phyloP scores from a whole-genome alignment of 768 basidiomycete species.

The Phaffia tasmanica region DNA sequence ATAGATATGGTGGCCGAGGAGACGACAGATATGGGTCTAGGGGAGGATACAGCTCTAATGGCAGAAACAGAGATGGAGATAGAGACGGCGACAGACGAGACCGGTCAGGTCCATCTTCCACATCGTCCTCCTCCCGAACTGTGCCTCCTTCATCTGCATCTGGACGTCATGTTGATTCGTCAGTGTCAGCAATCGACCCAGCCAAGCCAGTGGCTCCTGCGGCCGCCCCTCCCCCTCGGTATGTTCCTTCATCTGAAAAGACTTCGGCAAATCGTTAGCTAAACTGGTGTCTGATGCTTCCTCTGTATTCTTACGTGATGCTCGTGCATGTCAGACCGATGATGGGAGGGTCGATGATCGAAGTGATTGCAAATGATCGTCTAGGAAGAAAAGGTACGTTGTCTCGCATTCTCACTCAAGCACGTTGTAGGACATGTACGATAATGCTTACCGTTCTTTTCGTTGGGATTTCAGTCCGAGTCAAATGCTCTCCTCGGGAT shows the following conservation, averaged over 20 bases:
- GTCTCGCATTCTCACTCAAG: neutral
- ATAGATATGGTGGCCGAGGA: slow-evolving; percentile 27
- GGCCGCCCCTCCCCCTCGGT: slow-evolving; percentile 5
- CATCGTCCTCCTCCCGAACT: slow-evolving; percentile 9
- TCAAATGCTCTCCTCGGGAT: slow-evolving; percentile 83
- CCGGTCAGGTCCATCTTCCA: neutral
- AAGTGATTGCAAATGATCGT: slow-evolving; percentile 94
- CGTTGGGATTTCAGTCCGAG: slow-evolving; percentile 54
- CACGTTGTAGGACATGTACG: neutral
- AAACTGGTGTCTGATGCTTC: slow-evolving; percentile 22
- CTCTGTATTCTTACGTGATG: slow-evolving; percentile 22
- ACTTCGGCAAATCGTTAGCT: neutral
- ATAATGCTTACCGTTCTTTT: neutral
- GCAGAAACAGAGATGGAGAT: slow-evolving; percentile 20
- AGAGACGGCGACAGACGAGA: slow-evolving; percentile 17
- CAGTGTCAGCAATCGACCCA: no score
- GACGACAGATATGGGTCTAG: slow-evolving; percentile 14
- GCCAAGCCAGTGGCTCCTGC: neutral
- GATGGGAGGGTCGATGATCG: slow-evolving; percentile 29
- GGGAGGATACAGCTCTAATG: slow-evolving; percentile 16
- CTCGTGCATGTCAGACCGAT: slow-evolving; percentile 23
- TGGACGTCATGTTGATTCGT: neutral
- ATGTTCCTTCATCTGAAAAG: neutral
- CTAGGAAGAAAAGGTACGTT: slow-evolving; percentile 76
- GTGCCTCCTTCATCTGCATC: neutral